Evolutionary conservation across 2,329 filamentous ascomycete species (phyloP).

Genomic region (Monilinia aucupariae): DNA sequence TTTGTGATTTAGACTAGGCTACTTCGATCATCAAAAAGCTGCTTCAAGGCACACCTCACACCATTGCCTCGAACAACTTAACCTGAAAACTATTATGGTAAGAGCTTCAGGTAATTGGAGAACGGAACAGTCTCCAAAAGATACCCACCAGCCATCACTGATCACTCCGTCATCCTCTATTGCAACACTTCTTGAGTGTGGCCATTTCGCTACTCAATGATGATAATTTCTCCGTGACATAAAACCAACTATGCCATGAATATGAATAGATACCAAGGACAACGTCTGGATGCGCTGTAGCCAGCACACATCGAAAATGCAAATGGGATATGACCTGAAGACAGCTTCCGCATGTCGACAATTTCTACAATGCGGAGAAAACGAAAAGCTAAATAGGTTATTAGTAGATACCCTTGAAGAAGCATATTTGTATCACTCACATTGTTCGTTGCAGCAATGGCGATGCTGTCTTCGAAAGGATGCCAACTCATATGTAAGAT

Average conservation of each 20-base stretch:
- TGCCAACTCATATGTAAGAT: constrained; percentile 99
- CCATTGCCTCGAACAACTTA: constrained; percentile 13
- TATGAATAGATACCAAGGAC: constrained; percentile 24
- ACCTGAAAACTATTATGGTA: constrained; percentile 18
- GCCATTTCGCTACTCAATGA: constrained; percentile 25
- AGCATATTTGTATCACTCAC: constrained; percentile 50
- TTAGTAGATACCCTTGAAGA: constrained; percentile 20
- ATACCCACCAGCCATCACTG: constrained; percentile 25
- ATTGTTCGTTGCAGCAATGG: constrained; percentile 98
- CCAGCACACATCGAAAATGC: constrained; percentile 33
- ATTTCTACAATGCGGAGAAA: constrained; percentile 64
- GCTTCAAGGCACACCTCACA: constrained; percentile 20
- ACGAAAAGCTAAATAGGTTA: constrained; percentile 57
- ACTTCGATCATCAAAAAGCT: constrained; percentile 28
- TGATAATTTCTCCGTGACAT: constrained; percentile 28
- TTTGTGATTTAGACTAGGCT: constrained; percentile 31
- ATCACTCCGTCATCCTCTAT: constrained; percentile 16
- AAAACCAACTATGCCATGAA: constrained; percentile 26
- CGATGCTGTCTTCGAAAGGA: constrained; percentile 98
- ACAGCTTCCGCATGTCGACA: constrained; percentile 26
- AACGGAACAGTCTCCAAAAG: constrained; percentile 21
- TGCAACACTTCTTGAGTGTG: constrained; percentile 21
- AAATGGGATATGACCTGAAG: constrained; percentile 33
- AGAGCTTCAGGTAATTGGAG: constrained; percentile 22
- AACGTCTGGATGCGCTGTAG: constrained; percentile 26